These are phyloP conservation scores for Neopestalotiopsis sp. DNA, from an alignment of 2,329 filamentous ascomycete species.

Conservation along the genomic window DNA sequence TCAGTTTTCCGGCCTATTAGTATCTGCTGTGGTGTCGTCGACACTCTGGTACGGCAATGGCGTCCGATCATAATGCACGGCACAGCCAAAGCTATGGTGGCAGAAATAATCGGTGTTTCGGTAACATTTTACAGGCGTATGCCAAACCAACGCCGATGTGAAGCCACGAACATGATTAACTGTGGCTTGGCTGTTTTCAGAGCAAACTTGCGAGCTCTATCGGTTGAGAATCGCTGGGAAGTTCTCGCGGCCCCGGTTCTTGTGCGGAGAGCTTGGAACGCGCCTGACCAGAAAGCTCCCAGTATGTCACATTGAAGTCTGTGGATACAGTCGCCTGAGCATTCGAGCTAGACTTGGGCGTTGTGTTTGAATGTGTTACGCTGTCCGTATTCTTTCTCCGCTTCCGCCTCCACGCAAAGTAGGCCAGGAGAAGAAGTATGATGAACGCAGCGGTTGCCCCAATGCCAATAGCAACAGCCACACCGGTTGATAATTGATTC, in stretches of 20 bases:
- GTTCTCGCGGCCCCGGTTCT: not conserved
- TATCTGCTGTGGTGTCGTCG: no score
- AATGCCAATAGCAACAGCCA: not conserved
- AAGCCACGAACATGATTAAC: no score
- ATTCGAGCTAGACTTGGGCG: not conserved
- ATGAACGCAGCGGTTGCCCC: not conserved
- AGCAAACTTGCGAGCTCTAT: not conserved
- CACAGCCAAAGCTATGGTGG: no score
- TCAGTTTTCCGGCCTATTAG: no score
- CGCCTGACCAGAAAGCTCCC: not conserved
- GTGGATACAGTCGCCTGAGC: not conserved
- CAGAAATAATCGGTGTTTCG: no score
- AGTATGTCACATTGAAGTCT: not conserved
- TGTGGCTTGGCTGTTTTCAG: no score
- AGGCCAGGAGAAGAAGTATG: not conserved
- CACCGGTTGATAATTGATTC: not conserved
- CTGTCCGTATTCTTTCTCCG: not conserved
- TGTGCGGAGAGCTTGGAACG: not conserved
- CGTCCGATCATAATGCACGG: no score
- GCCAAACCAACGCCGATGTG: no score
- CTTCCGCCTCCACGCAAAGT: not conserved
- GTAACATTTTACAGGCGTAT: no score
- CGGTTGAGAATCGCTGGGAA: not conserved
- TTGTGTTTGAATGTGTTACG: not conserved
- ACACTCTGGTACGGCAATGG: no score